Evolutionary conservation across 1,284 basidiomycete genomes (phyloP).

Genomic region (Dichomitus squalens): DNA sequence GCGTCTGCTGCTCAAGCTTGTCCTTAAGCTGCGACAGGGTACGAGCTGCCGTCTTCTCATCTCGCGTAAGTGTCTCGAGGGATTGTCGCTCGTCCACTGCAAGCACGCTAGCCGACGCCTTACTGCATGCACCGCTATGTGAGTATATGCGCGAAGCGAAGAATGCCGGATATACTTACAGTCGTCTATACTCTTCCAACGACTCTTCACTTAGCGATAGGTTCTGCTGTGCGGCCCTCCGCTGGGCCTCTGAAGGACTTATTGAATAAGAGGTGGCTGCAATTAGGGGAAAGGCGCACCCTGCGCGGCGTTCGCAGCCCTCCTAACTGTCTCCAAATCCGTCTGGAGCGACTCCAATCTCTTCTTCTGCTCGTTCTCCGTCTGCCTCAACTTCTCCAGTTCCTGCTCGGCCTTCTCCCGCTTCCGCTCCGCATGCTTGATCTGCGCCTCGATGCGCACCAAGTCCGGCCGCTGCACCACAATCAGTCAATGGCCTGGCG

Average conservation of each 20-base stretch:
- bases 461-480: constrained; percentile 75
- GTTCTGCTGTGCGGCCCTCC: constrained; percentile 73
- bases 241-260: constrained; percentile 65
- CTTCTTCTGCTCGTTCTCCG: constrained; percentile 65
- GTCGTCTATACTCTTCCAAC: constrained; percentile 83
- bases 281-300: constrained; percentile 41
- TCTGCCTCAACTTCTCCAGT: constrained; percentile 67
- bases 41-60: constrained; percentile 77
- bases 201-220: constrained; percentile 82
- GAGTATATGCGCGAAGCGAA: neutral
- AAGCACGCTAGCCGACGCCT: constrained; percentile 74
- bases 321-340: constrained; percentile 71
- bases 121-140: constrained; percentile 45
- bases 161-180: constrained; percentile 50
- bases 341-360: constrained; percentile 60
- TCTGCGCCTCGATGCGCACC: constrained; percentile 83
- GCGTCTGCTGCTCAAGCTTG: constrained; percentile 67
- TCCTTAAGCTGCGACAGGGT: constrained; percentile 68
- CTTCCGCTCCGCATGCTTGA: constrained; percentile 83
- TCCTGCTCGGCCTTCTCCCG: constrained; percentile 69
- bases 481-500: neutral
- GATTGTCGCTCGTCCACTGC: constrained; percentile 89
- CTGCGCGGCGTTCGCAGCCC: constrained; percentile 77
- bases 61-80: constrained; percentile 80
- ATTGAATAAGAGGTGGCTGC: neutral